Evolutionary conservation across 352 stramenopile genomes (phyloP), one percentile per base, ranked within the genome.

Genomic region (Globisporangium nunn): DNA sequence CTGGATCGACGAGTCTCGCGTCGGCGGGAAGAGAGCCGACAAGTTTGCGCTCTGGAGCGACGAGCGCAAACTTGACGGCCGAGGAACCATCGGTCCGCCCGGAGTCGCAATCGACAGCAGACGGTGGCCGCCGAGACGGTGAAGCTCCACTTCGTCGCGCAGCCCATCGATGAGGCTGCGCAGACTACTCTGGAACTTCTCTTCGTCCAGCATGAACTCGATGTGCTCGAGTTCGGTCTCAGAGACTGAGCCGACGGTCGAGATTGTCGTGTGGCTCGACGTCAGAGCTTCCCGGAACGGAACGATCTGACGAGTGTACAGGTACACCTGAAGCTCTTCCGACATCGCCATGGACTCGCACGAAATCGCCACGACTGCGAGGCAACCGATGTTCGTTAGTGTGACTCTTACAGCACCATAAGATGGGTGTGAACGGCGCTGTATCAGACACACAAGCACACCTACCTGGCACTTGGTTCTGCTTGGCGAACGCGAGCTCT

Each of bases 281-380:
- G 67, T 75, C 56, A 89, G 73, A 2, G 75, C 73, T 23, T 81
- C 71, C 18, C 68, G 61, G 50, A 93, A 91, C 17, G 83, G 81
- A 29, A 93, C 81, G 40, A 93, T 87, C 58, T 91, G 81, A 4
- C 83, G 74, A 8, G 81, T 91, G 61, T 84, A 90, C 17, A 91
- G 58, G 50, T 87, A 91, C 40, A 90, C 67, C 56, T 91, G 79
- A 31, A 93, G 68, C 52, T 86, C 78, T 44, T 91, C 81, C 6
- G 78, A 78, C 53, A 89, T 70, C 28, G 63, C 71, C 46, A 81
- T 70, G 2, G 66, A 57, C 41, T 88, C 83, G 49, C 72, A 84
- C 29, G 78, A 89, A 39, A 88, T 86, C 10, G 82, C 77, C 41
- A 91, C 70, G n/a, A 89, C 74, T 18, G 18, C n/a, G 4, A 31